Conservation (phyloP, 441 rosid species). For the Raphanus hybrid region DNA sequence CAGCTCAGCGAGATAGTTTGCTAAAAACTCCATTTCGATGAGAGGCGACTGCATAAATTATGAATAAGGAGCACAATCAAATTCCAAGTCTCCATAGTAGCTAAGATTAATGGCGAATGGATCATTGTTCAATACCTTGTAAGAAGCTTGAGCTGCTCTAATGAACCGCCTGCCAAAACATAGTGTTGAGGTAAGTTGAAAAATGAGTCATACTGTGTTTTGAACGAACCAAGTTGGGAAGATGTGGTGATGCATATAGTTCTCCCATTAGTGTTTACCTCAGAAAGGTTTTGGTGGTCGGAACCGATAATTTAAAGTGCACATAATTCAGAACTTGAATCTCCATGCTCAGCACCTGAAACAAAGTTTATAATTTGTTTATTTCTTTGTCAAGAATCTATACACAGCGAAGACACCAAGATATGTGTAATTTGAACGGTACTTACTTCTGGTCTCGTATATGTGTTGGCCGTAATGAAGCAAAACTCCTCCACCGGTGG, state of each 20-base stretch:
- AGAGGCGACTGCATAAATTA: conserved; percentile 54
- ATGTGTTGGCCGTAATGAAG: conserved; percentile 66
- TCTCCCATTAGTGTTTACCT: conserved; percentile 52
- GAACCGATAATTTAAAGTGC: conserved; percentile 71
- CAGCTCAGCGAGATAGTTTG: conserved; percentile 79
- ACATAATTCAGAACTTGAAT: conserved; percentile 63
- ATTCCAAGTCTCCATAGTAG: conserved; percentile 1
- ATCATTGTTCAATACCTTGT: conserved; percentile 50
- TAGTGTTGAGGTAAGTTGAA: conserved; percentile 24
- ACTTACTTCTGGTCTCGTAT: conserved; percentile 57
- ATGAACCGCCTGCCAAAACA: conserved; percentile 71
- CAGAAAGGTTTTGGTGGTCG: conserved; percentile 84
- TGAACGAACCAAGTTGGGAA: conserved; percentile 12
- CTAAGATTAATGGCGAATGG: conserved; percentile 3
- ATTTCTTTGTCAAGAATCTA: conserved; percentile 30
- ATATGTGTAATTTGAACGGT: conserved; percentile 5
- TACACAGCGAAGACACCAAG: background rate
- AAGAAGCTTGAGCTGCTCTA: conserved; percentile 76
- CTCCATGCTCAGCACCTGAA: conserved; percentile 90
- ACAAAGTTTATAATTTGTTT: conserved; percentile 29
- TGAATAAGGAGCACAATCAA: conserved; percentile 18
- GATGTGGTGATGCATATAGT: conserved; percentile 18
- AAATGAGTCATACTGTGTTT: conserved; percentile 7
- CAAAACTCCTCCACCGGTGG: conserved; percentile 67
- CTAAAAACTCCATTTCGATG: conserved; percentile 67